Base-by-base conservation (phyloP, 108 stramenopile species). In the Skeletonema grethae region DNA sequence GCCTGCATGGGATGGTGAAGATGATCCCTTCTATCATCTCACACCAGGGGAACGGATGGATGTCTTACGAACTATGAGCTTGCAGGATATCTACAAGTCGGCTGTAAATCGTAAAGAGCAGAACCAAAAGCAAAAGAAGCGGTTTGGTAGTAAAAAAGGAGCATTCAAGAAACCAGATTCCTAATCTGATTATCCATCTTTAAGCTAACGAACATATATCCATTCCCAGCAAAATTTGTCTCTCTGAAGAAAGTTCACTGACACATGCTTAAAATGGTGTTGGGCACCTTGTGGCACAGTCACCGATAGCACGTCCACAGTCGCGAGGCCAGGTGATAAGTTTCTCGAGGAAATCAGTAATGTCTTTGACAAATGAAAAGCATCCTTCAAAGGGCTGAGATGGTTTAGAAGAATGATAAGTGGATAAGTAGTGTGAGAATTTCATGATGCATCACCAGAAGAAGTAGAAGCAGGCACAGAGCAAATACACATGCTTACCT, bases 251-350 rank as follows among this genome's bases (percentile, higher is more conserved):
- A 39, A 5, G 18, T 0, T 61, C 36, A 5, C 16, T 28, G 3
- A 32, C 32, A 28, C 31, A 29, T 32, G 18, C 16, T 82, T 87
- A 88, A 41, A 80, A 86, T 7, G 90, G 90, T 38, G 84, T 71
- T 41, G 90, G 90, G 48, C 87, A 91, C 24, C 57, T 67, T 12
- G 81, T 62, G 6, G 77, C 65, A 63, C 90, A 80, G 34, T 86
- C 86, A 53, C 57, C 50, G 36, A 91, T 89, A 2, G 90, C 88
- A 18, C 70, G 53, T 3, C 90, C 90, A 28, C 84, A 63, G 38
- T 92, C 90, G 66, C 93, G 82, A 48, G 93, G 93, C 93, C 93
- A 94, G 12, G 93, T 94, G 62, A 94, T 87, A 35, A 94, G 66
- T 67, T 89, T 94, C 64, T 94, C 93, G 24, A 94, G 65, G 53